Conservation (phyloP, 2,329 filamentous ascomycete species). For the Aureobasidium subglaciale region DNA sequence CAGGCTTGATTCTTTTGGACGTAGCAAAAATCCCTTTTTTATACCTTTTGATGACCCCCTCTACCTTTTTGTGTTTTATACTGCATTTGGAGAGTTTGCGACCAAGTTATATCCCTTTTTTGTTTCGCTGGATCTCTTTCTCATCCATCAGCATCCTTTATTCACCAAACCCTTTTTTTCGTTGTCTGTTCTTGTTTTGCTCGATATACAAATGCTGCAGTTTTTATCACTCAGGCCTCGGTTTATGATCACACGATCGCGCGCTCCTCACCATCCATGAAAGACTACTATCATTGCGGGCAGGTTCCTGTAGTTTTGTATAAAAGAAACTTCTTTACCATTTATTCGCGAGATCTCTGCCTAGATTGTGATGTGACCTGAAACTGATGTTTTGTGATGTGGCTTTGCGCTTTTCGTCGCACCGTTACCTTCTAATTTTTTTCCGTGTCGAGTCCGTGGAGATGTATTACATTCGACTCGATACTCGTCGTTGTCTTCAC, state of each 20-base stretch:
- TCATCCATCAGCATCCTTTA: background rate
- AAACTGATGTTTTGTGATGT: background rate
- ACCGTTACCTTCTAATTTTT: too few species aligned
- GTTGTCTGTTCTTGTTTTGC: background rate
- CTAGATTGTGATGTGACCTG: background rate
- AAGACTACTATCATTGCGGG: conserved; percentile 5
- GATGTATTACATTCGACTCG: too few species aligned
- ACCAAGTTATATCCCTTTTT: background rate
- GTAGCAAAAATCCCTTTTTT: conserved; percentile 4
- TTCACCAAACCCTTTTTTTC: background rate
- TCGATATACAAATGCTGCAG: conserved; percentile 10
- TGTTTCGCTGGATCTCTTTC: background rate
- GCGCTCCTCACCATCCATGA: background rate
- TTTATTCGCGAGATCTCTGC: background rate
- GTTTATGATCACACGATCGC: conserved; percentile 13
- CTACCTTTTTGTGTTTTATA: background rate
- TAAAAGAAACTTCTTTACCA: conserved; percentile 4
- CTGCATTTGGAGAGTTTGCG: background rate
- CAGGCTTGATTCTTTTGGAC: background rate
- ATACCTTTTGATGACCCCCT: conserved; percentile 7
- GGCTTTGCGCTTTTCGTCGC: too few species aligned
- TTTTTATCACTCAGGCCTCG: background rate
- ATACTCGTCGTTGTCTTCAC: too few species aligned
- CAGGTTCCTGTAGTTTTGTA: conserved; percentile 13
- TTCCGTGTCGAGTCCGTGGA: too few species aligned